Conservation (phyloP, 306 rosid species). For the Morella rubra region DNA sequence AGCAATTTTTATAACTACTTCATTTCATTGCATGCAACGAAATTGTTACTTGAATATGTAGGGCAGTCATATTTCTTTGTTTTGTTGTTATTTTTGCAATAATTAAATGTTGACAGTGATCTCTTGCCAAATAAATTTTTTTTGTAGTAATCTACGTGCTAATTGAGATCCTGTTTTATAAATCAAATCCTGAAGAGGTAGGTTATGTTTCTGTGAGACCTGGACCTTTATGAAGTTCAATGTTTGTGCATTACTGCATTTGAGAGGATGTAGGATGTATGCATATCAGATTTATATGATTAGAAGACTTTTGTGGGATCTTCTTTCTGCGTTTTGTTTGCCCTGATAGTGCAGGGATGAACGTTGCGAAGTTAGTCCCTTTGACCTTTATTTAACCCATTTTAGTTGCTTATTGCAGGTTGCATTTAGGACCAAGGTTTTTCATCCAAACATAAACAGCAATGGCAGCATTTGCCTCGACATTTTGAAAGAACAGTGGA, state of each 20-base stretch:
- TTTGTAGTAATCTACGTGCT: background rate
- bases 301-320: no score
- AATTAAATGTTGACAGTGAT: background rate
- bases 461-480: constrained; percentile 88
- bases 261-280: no score
- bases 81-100: no score
- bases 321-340: background rate
- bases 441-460: constrained; percentile 92
- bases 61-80: no score
- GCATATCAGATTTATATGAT: no score
- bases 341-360: background rate
- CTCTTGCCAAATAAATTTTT: background rate
- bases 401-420: constrained; percentile 44
- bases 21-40: no score
- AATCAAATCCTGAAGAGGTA: background rate
- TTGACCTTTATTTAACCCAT: constrained; percentile 7
- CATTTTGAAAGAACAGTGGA: constrained; percentile 85
- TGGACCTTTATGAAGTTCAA: background rate
- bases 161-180: background rate
- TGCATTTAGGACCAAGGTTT: constrained; percentile 82
- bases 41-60: no score
- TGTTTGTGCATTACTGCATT: background rate
- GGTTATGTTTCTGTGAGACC: background rate
- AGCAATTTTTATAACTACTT: no score
- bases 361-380: background rate